Percentiles rank a stretch among this genome's conserved stretches.
phyloP scores from a whole-genome alignment of 2,329 filamentous ascomycete species.

The Neoscytalidium dimidiatum region DNA sequence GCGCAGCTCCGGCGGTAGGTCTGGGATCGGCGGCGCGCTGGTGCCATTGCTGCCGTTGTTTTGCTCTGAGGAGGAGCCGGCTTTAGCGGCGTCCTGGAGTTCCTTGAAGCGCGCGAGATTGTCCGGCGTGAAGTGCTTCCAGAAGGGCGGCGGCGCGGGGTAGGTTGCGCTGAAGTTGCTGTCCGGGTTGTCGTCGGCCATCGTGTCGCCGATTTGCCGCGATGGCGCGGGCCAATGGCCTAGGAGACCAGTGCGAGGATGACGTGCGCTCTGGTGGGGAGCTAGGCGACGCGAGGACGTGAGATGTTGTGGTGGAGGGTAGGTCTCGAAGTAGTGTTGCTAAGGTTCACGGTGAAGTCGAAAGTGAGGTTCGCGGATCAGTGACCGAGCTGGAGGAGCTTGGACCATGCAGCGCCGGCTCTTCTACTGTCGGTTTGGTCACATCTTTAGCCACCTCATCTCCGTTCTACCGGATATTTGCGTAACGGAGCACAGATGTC shows the following conservation, averaged over 20 bases:
- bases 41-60: constrained; percentile 20
- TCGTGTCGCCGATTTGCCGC: constrained; percentile 33
- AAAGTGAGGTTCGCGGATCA: background rate
- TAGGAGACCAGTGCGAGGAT: background rate
- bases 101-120: constrained; percentile 65
- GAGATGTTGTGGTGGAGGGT: background rate
- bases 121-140: constrained; percentile 79
- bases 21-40: constrained; percentile 22
- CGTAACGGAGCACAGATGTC: background rate
- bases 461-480: background rate
- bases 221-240: background rate
- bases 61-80: constrained; percentile 30
- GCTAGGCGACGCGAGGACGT: background rate
- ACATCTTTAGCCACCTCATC: background rate
- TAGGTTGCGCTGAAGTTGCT: constrained; percentile 62
- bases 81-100: constrained; percentile 41
- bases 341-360: background rate
- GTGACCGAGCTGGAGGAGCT: constrained; percentile 7
- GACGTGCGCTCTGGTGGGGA: background rate
- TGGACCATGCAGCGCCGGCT: background rate
- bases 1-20: constrained; percentile 70
- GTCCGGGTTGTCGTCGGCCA: constrained; percentile 60
- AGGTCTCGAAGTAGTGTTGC: background rate
- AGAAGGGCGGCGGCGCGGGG: constrained; percentile 87
- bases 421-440: background rate